Conservation (phyloP, 257 asterid genomes). For the Lycium ferocissimum region DNA sequence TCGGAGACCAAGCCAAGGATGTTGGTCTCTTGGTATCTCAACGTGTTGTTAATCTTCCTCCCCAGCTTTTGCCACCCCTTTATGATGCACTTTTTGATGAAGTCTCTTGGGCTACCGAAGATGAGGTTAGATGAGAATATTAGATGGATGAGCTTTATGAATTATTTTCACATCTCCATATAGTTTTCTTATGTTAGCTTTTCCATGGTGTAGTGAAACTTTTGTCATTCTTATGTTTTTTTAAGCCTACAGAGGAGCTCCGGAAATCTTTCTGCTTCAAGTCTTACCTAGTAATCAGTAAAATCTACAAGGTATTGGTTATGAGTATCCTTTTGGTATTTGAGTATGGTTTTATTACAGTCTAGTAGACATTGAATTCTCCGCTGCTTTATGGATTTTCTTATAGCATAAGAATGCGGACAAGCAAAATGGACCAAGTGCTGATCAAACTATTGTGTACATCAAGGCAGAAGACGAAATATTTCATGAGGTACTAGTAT, state of each 20-base stretch:
- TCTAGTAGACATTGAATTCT: neutral
- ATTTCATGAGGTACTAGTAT: constrained; percentile 60
- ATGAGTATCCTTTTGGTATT: neutral
- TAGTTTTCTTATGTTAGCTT: constrained; percentile 15
- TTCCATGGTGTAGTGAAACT: constrained; percentile 14
- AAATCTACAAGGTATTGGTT: constrained; percentile 74
- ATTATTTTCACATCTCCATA: neutral
- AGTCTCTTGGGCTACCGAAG: constrained; percentile 92
- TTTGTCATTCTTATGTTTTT: constrained; percentile 39
- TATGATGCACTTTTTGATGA: constrained; percentile 91
- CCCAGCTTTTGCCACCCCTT: constrained; percentile 92
- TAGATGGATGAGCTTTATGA: constrained; percentile 32
- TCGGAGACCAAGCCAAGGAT: constrained; percentile 52
- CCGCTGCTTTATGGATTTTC: constrained; percentile 23
- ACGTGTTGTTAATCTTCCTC: constrained; percentile 88
- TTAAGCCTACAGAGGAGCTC: constrained; percentile 81
- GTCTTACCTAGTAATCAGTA: constrained; percentile 70
- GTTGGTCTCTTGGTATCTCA: constrained; percentile 87
- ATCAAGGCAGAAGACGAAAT: constrained; percentile 81
- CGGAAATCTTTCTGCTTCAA: constrained; percentile 72
- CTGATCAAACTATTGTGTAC: constrained; percentile 63
- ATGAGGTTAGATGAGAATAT: constrained; percentile 67
- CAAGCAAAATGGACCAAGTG: constrained; percentile 44
- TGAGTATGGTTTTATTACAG: neutral
- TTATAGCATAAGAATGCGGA: constrained; percentile 69